Evolutionary conservation across 2,329 filamentous ascomycete genomes (phyloP), one percentile per base, ranked within the genome.

Genomic region (Paecilomyces sp.): DNA sequence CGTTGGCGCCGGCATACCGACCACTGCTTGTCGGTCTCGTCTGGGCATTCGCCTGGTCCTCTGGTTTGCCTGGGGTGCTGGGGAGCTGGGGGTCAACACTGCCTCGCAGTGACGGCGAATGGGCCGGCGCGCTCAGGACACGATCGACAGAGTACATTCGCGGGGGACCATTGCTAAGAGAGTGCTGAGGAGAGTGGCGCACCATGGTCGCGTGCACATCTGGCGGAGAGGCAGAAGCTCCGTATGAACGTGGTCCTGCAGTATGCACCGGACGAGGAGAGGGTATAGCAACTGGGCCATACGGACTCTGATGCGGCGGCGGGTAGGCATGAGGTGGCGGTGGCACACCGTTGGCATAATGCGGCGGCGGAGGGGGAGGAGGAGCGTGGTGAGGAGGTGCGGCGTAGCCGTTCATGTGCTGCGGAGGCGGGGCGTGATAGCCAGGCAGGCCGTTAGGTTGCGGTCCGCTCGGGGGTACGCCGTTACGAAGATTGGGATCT

Each of bases 361-460:
- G 79, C 22, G 80, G 73, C 13, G 80, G 78, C 80, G 84, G 67
- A 76, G 82, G 51, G 74, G 65, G 55, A 3, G 76, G 67, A 70
- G 28, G 72, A 64, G 15, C 54, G 57, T 34, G 64, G 8, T 64
- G 55, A 55, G 64, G 60, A 54, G 68, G 63, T 13, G 28, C 54
- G 56, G 25, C 54, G 54, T 56, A 62, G 22, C 59, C 61, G 51
- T 62, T 62, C n/a, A 59, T n/a, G 28, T 58, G 61, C 41, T 56
- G 57, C 2, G 59, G 56, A n/a, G 56, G 33, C 68, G 64, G 28
- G 63, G 64, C 41, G 67, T 61, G 56, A 63, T 69, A 72, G 53
- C 64, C 63, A 58, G 70, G 67, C 56, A 75, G 66, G 34, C 62
- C 62, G 50, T 64, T 57, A 22, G 64, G 60, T 18, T 62, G 62